A percentile compares a stretch with the other conserved stretches of the same genome.
phyloP scores from a whole-genome alignment of 2,329 filamentous ascomycete genomes.

The Fusarium dimerum region DNA sequence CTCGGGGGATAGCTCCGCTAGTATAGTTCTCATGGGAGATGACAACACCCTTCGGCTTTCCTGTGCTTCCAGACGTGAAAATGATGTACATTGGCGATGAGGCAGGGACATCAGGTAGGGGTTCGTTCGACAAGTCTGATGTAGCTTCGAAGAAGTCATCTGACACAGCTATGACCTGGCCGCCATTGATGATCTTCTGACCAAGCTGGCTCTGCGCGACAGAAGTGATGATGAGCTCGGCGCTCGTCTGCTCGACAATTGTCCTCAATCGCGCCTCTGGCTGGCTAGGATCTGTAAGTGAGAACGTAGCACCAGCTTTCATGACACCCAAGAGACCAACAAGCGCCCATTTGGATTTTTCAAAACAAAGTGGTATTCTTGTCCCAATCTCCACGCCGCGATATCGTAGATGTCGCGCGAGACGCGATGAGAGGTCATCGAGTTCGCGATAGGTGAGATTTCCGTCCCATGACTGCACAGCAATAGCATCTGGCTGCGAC shows the following conservation, averaged over 20 bases:
- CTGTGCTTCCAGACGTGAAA: conserved; percentile 65
- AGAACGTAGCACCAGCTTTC: conserved; percentile 51
- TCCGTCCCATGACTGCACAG: conserved; percentile 54
- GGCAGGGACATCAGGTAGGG: conserved; percentile 40
- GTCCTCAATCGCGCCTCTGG: conserved; percentile 46
- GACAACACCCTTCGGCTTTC: conserved; percentile 62
- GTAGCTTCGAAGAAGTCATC: conserved; percentile 27
- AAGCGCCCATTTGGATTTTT: conserved; percentile 49
- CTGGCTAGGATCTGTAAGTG: conserved; percentile 48
- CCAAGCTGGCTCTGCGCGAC: conserved; percentile 40
- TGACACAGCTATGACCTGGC: conserved; percentile 37
- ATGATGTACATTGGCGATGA: conserved; percentile 53
- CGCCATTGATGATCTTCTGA: conserved; percentile 36
- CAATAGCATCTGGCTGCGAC: conserved; percentile 39
- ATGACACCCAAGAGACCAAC: conserved; percentile 48
- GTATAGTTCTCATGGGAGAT: conserved; percentile 48
- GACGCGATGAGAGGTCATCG: conserved; percentile 41
- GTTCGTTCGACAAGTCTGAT: conserved; percentile 9
- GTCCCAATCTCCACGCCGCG: conserved; percentile 41
- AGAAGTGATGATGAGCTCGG: conserved; percentile 43
- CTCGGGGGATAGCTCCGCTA: conserved; percentile 46
- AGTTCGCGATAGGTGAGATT: conserved; percentile 47
- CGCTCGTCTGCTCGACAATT: conserved; percentile 46
- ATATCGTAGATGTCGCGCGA: conserved; percentile 42
- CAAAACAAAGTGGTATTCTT: conserved; percentile 51